Conservation (phyloP, 257 asterid species). For the Solanum ossicruentum region DNA sequence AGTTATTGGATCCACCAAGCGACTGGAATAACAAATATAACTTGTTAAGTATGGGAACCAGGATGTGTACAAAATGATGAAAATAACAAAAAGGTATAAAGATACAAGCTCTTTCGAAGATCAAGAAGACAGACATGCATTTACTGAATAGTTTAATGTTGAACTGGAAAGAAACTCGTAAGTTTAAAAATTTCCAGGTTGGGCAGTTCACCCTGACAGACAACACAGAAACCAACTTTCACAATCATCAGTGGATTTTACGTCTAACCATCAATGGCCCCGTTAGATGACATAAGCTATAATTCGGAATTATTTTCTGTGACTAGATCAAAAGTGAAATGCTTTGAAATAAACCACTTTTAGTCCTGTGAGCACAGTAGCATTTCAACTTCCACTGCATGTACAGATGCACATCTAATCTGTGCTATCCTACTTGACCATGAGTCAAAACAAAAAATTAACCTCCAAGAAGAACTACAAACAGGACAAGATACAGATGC, state of each 20-base stretch:
- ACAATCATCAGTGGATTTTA: neutral
- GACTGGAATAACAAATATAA: slow-evolving; percentile 38
- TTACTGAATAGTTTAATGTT: neutral
- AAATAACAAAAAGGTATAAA: neutral
- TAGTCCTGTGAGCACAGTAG: neutral
- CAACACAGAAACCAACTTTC: neutral
- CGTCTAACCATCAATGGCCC: neutral
- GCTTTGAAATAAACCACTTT: neutral
- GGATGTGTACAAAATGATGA: neutral
- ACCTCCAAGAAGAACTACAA: neutral
- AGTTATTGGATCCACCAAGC: slow-evolving; percentile 82
- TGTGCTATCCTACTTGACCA: neutral
- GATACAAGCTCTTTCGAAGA: neutral
- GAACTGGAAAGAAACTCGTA: neutral
- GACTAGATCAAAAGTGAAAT: neutral
- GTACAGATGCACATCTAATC: neutral
- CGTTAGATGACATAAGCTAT: neutral
- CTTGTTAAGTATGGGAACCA: neutral
- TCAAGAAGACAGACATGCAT: neutral
- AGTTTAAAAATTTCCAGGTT: neutral
- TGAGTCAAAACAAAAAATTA: neutral
- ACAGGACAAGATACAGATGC: neutral
- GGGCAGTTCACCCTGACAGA: neutral
- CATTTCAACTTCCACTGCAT: neutral
- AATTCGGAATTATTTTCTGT: neutral